Percentiles rank a stretch among this genome's conserved stretches.
Evolutionary conservation across 805 yeast genomes (phyloP).

Genomic region (Candida awuae): DNA sequence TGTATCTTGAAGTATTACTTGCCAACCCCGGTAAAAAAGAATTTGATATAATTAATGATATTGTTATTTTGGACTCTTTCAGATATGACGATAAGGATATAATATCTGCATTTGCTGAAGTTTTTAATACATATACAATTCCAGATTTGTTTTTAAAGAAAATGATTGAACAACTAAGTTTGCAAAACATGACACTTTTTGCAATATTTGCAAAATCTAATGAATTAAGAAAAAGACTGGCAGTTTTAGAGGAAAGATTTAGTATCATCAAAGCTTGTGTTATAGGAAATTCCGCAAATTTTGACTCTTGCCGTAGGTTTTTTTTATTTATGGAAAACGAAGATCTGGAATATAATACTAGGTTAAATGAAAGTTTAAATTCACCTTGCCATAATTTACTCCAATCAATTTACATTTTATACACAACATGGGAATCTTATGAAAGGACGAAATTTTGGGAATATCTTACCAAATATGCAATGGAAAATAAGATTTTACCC

Average conservation of each 20-base stretch:
- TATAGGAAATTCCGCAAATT: neutral
- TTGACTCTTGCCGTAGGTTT: neutral
- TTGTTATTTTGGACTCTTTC: slow-evolving; percentile 8
- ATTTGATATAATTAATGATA: neutral
- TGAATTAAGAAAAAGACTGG: neutral
- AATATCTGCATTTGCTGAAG: neutral
- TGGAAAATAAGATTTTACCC: neutral
- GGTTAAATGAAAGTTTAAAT: no score
- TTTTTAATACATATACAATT: slow-evolving; percentile 4
- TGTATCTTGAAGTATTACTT: slow-evolving; percentile 1
- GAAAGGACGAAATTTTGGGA: slow-evolving; percentile 8
- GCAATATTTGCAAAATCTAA: slow-evolving; percentile 1
- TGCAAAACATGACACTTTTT: neutral
- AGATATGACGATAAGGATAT: slow-evolving; percentile 3
- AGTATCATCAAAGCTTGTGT: slow-evolving; percentile 7
- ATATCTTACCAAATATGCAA: slow-evolving; percentile 1
- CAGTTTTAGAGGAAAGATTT: slow-evolving; percentile 1
- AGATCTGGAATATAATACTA: neutral
- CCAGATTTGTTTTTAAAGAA: slow-evolving; percentile 1
- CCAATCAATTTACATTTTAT: neutral
- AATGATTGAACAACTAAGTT: slow-evolving; percentile 2
- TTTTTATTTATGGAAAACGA: neutral
- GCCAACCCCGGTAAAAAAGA: neutral
- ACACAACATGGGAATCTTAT: slow-evolving; percentile 1
- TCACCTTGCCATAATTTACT: neutral